Base-by-base conservation (phyloP, 345 rosid species). In the Rhizophora mangle region DNA sequence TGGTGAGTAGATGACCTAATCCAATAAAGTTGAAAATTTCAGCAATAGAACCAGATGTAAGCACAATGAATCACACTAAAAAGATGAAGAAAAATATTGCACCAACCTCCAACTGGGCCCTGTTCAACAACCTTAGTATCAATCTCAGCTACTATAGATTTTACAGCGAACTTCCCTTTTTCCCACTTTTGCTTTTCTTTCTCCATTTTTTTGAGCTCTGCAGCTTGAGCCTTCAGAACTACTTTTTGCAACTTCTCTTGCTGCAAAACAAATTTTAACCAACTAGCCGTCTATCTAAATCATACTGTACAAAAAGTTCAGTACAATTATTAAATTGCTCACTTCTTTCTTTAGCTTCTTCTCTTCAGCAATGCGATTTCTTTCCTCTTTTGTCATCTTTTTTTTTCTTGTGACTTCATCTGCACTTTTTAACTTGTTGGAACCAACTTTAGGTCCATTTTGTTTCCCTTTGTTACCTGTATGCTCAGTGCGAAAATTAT, bases 161-260 rank as follows among this genome's bases (percentile, higher is more conserved):
- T 86, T 63, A 82, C 79, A 2, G 99, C 92, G 79, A 87, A 80
- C 80, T 92, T 92, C 72, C 99, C 96, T 46, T 87, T 95, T 77
- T 82, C 90, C 97, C 99, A 95, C 71, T 90, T 93, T 63, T 83
- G 83, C 80, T 75, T 84, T 78, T 93, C 92, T 72, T 86, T 92
- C 79, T 90, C 88, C 78, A 85, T 21, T 77, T 74, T 87, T 82
- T 84, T 95, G 68, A 85, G 59, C 74, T 86, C 91, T n/a, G 85
- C 96, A 29, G 87, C 96, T 80, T 89, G 92, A 71, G 94, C 90
- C 86, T 88, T 93, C 79, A 83, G 60, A 56, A 87, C 88, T 69
- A 88, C 94, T 81, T 83, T 90, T 67, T 81, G 83, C 82, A 89
- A 69, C 74, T 86, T 95, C 61, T 89, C 99, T 88, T 88, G 81